Base-by-base conservation (phyloP, 768 basidiomycete species). In the Lactarius psammicola region DNA sequence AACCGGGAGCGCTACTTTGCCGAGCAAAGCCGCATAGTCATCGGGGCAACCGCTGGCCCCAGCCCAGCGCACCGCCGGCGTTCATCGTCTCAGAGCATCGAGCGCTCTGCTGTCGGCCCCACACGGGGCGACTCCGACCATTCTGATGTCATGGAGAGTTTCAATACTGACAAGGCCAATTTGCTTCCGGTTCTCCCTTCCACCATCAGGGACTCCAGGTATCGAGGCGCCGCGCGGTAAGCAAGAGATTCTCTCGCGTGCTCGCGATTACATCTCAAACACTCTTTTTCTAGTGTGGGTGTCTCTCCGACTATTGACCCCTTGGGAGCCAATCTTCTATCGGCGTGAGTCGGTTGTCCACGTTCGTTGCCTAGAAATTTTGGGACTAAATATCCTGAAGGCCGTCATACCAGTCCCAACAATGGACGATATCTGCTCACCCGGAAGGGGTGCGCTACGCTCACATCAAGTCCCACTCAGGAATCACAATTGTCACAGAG, bases 1-100 rank as follows among this genome's bases (percentile, higher is more conserved):
- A 91, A 94, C 81, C 83, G 91, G 65, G 91, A 94, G 71, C 84
- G 89, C 31, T 93, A 94, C 78, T 93, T 92, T 76, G 89, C 88
- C 64, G 91, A 94, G 75, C 87, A 90, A 44, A 90, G 87, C 78
- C 84, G 89, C 69, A 85, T 87, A 56, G 88, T 92, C 18, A 85
- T 88, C 23, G 86, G 82, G 30, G 72, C 78, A 46, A 74, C 78
- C 54, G 73, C 76, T 33, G 56, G 65, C 20, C 62, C 66, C 7
- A 64, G 63, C 17, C 60, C 67, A 6, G 53, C 56, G 2, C 56
- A 60, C 36, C 63, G 64, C 36, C 62, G 67, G 31, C 64, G 69
- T 28, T 69, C 69, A 44, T 70, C 69, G 28, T 46, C 63, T 1
- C 63, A 60, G 36, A 46, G 60, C 56, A 42, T 49, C 10, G 69